Evolutionary conservation across 1,284 basidiomycete genomes (phyloP), one percentile per base, ranked within the genome.

Genomic region (Hemileia vastatrix): DNA sequence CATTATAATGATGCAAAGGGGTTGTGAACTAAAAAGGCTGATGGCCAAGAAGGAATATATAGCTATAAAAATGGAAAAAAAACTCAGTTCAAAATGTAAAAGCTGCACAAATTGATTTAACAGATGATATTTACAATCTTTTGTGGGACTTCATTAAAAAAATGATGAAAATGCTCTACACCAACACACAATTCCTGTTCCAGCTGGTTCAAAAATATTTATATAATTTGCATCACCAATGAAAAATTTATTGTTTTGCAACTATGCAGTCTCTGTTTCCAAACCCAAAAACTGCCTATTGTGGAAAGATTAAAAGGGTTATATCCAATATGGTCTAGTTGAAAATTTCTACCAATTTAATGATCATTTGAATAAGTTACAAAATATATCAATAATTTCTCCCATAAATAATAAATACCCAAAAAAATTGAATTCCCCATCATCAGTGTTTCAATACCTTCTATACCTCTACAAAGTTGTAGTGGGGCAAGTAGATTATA

Each of bases 261-360:
- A 45, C 2, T 23, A 31, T 3, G 23, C 45, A 3, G 48, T 60
- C 2, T 47, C 45, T 15, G 15, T 23, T 5, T 23, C 53, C 27
- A 27, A 21, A 6, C 57, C 50, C 21, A 15, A 27, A 5, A 60
- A 60, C 50, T 60, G 57, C 53, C 49, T 60, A 6, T 15, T 51
- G 11, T n/a, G 1, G 3, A 44, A 53, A 18, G 15, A 21, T 19
- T 32, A 27, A n/a, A n/a, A n/a, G 11, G 57, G 40, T 4, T 24
- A 60, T 31, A 53, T 15, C 4, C 19, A 9, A 11, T 60, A 60
- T 32, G 36, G 50, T 5, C 3, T 60, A 9, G 43, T 60, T 4
- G 27, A 51, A 40, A 48, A 60, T 21, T 40, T 24, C 27, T 60
- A 60, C 24, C 5, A 45, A 15, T 53, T 36, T 18, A n/a, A 33